Evolutionary conservation across 139 green algal species (phyloP).

Genomic region (Chlamydomonas sp.): DNA sequence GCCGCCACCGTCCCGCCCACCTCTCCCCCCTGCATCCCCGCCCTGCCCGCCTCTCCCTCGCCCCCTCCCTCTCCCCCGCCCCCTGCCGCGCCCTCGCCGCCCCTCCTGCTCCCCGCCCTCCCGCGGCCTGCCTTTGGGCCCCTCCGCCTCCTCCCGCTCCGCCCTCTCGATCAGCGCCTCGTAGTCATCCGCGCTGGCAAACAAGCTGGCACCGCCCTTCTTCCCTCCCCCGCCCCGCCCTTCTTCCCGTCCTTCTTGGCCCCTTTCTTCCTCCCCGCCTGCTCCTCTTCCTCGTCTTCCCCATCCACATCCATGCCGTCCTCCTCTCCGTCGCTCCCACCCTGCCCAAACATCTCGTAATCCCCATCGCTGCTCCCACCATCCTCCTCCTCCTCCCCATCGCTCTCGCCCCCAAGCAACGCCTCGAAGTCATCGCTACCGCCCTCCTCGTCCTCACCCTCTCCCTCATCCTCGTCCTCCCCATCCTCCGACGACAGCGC

Average conservation of each 20-base stretch:
- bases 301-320: neutral
- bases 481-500: slow-evolving; percentile 17
- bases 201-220: slow-evolving; percentile 44
- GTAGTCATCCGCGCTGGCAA: slow-evolving; percentile 75
- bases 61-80: neutral
- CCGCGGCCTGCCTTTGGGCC: neutral
- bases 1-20: neutral
- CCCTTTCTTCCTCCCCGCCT: neutral
- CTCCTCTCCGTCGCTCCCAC: slow-evolving; percentile 6
- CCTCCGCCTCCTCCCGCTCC: slow-evolving; percentile 16
- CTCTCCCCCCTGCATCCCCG: neutral
- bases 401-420: neutral
- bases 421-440: neutral
- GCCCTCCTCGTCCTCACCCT: neutral
- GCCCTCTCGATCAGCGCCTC: slow-evolving; percentile 12
- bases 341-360: neutral
- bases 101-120: neutral
- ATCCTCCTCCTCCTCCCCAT: slow-evolving; percentile 35
- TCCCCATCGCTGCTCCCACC: slow-evolving; percentile 21
- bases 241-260: slow-evolving; percentile 18
- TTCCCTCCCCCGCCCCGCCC: neutral
- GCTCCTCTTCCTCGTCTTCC: neutral
- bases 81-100: neutral
- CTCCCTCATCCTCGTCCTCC: slow-evolving; percentile 7
- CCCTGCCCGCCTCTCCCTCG: neutral